Conservation (phyloP, 371 early-diverging fungal genomes). For the Coemansia sp. region DNA sequence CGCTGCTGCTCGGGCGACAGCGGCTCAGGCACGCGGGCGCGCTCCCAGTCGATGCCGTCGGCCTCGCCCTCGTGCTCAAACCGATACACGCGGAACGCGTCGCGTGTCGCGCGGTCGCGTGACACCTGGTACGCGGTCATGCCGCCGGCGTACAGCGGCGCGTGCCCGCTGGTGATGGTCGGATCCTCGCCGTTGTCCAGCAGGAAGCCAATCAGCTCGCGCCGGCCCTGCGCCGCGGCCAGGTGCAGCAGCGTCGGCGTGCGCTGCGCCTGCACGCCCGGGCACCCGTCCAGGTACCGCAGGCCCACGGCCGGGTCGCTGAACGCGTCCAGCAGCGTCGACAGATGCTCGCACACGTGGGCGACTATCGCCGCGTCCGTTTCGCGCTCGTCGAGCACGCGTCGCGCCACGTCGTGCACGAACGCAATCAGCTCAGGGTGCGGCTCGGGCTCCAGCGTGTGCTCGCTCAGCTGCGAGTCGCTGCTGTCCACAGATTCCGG, state of each 20-base stretch:
- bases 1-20: conserved; percentile 75
- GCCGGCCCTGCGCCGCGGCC: conserved; percentile 60
- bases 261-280: conserved; percentile 54
- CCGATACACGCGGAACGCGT: conserved; percentile 65
- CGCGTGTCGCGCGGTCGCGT: conserved; percentile 71
- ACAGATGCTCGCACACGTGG: conserved; percentile 25
- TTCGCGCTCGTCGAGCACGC: conserved; percentile 21
- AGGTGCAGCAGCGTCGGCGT: conserved; percentile 72
- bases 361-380: conserved; percentile 29
- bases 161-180: conserved; percentile 57
- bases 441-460: conserved; percentile 48
- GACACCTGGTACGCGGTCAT: conserved; percentile 82
- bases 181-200: conserved; percentile 81
- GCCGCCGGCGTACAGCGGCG: conserved; percentile 54
- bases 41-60: conserved; percentile 43
- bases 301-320: conserved; percentile 48
- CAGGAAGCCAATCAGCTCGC: conserved; percentile 61
- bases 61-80: conserved; percentile 36
- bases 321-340: conserved; percentile 46
- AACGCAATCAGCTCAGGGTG: conserved; percentile 47
- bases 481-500: not conserved
- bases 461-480: conserved; percentile 16
- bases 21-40: conserved; percentile 73
- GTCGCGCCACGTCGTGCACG: conserved; percentile 34
- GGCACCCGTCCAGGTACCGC: conserved; percentile 56